Evolutionary conservation across 345 rosid species (phyloP).

Genomic region (Combretum micranthum): DNA sequence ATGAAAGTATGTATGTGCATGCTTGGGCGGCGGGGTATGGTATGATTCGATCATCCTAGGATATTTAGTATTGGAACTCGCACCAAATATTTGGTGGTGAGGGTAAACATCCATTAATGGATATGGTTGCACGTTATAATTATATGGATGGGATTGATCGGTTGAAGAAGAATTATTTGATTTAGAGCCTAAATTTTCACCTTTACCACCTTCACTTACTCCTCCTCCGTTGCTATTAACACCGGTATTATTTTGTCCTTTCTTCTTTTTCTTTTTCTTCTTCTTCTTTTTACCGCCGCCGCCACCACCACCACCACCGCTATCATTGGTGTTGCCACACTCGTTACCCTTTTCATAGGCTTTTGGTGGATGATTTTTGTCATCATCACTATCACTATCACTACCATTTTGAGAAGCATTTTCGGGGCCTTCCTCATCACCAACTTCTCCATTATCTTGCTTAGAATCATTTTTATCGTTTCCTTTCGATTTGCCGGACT

Average conservation of each 20-base stretch:
- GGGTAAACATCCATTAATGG: conserved; percentile 11
- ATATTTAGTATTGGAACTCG: conserved; percentile 30
- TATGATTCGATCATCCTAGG: conserved; percentile 21
- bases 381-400: background rate
- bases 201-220: too few species aligned
- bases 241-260: conserved; percentile 7
- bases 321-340: background rate
- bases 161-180: conserved; percentile 9
- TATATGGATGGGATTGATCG: conserved; percentile 15
- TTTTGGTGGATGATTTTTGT: conserved; percentile 10
- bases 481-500: conserved; percentile 22
- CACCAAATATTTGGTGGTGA: conserved; percentile 27
- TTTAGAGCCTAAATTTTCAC: too few species aligned
- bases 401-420: conserved; percentile 6
- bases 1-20: conserved; percentile 11
- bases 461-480: conserved; percentile 19
- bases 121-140: conserved; percentile 6
- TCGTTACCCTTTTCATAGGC: conserved; percentile 9
- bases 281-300: conserved; percentile 22
- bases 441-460: conserved; percentile 6
- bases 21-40: conserved; percentile 20
- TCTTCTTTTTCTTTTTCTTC: conserved; percentile 32
- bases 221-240: conserved; percentile 11
- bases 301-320: background rate
- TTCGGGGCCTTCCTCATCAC: conserved; percentile 7